Conservation (phyloP, 345 rosid species). For the Eucalyptus grandis region DNA sequence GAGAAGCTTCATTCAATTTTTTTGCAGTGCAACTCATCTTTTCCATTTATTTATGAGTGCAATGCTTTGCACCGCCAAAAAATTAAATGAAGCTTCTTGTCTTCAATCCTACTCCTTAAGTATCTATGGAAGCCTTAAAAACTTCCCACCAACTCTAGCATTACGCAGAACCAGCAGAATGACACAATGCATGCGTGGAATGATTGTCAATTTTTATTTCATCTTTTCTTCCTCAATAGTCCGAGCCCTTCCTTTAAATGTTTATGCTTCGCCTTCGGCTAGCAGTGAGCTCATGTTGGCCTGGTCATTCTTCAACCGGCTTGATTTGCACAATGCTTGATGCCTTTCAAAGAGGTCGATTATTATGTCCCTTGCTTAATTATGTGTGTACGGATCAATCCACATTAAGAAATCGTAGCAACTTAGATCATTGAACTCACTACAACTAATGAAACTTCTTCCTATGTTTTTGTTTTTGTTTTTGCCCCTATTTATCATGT, state of each 20-base stretch:
- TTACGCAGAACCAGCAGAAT: neutral
- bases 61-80: neutral
- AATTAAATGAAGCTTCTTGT: too few relatives aligned
- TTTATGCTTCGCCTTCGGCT: neutral
- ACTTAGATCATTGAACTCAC: neutral
- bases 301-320: rapidly evolving
- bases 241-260: neutral
- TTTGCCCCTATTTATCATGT: neutral
- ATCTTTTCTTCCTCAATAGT: neutral
- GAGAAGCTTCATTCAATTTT: neutral
- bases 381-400: neutral
- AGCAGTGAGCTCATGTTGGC: neutral
- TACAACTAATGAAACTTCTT: neutral
- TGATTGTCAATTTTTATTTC: neutral
- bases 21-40: neutral
- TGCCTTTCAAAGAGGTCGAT: neutral
- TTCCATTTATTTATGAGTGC: neutral
- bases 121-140: neutral
- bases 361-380: neutral
- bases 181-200: neutral
- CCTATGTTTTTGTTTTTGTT: too few relatives aligned
- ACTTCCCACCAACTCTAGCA: neutral
- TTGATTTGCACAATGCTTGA: neutral
- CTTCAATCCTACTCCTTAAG: neutral
- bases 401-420: neutral